Conservation (phyloP, 306 rosid species). For the Heteromeles arbutifolia region DNA sequence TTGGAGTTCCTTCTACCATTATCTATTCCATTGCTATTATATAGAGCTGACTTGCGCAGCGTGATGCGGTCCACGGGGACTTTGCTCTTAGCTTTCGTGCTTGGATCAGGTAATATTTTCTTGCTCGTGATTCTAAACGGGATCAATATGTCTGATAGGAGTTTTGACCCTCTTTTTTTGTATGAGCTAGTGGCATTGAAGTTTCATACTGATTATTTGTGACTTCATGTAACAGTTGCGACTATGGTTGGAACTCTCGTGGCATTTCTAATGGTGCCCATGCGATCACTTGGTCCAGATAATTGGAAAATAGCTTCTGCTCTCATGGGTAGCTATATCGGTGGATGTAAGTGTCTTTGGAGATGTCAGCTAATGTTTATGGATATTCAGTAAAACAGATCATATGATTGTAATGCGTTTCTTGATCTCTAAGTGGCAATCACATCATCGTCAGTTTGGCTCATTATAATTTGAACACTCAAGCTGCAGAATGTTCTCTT, state of each 20-base stretch:
- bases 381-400: not conserved
- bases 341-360: conserved; percentile 42
- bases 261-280: conserved; percentile 43
- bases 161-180: no score
- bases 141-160: not conserved
- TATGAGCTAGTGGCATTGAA: no score
- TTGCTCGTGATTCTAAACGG: not conserved
- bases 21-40: conserved; percentile 53
- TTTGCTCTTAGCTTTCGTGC: conserved; percentile 49
- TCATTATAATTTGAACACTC: no score
- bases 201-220: not conserved
- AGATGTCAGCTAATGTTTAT: not conserved
- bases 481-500: not conserved
- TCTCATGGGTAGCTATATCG: conserved; percentile 50
- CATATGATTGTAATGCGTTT: not conserved
- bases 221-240: conserved; percentile 29
- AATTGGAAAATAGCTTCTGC: conserved; percentile 53
- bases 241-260: conserved; percentile 37
- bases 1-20: conserved; percentile 62
- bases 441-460: not conserved
- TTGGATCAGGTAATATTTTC: conserved; percentile 48
- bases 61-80: conserved; percentile 49
- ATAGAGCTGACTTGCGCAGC: conserved; percentile 48
- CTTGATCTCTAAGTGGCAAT: not conserved
- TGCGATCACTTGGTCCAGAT: conserved; percentile 52